Base-by-base conservation (phyloP, 352 stramenopile species). In the Phytopythium chamaehyphon region DNA sequence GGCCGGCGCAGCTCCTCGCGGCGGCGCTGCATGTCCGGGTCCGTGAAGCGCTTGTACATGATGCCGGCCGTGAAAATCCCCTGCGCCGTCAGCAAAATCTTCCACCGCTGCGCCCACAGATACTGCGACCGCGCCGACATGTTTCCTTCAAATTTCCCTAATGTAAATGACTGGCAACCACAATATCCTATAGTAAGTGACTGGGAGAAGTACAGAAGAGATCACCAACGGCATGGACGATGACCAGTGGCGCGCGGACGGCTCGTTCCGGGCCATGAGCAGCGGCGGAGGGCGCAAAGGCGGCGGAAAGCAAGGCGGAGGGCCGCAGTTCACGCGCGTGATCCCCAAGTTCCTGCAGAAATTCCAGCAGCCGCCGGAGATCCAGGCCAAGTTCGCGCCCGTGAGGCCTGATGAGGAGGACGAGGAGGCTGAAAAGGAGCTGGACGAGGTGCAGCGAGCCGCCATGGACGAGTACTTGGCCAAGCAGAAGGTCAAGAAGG, bases 341-440 rank as follows among this genome's bases (percentile, higher is more conserved):
- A 86, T 93, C 48, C 83, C 83, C 35, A 91, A 90, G 55, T 93
- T 93, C 52, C 58, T 93, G 43, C 83, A 83, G 39, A 83, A 89
- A 40, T 93, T 76, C 54, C 76, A 90, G 51, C 65, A 76, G 26
- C 64, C 70, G 33, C 73, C 73, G 21, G 67, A 66, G 21, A 82
- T 93, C 37, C 63, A 84, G 35, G 77, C 81, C 49, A 93, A 90
- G 55, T 90, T 93, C 42, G 67, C 66, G 14, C 53, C 67, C 78
- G 61, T 72, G 2, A 72, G 71, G 35, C 52, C 59, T 8, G 56
- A 59, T 0, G 65, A 65, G 5, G 78, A 78, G 22, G 78, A 78
- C 23, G 76, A 79, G 19, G 77, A 86, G 37, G 37, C 28, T 9
- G 73, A 79, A 15, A 76, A 78, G 47, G 76, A 80, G 33, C 57